Conservation (phyloP, 1,284 basidiomycete species). For the Ganoderma meredithae region DNA sequence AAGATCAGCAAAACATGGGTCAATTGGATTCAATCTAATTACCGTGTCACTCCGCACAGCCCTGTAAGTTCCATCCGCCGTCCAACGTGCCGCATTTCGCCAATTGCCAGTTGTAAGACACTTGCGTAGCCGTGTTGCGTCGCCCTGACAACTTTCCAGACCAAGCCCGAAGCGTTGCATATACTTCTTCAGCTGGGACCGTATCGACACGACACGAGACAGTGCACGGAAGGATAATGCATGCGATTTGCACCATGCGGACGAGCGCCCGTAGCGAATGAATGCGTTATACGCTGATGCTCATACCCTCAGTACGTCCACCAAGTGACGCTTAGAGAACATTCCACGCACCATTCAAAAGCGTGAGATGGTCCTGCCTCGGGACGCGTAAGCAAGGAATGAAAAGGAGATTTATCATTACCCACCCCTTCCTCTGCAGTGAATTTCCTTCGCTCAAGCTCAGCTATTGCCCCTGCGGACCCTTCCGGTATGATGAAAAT, state of each 20-base stretch:
- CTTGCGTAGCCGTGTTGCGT: slow-evolving; percentile 77
- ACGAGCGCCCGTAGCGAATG: slow-evolving; percentile 79
- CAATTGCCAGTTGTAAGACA: slow-evolving; percentile 95
- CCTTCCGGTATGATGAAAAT: slow-evolving; percentile 89
- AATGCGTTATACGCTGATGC: slow-evolving; percentile 90
- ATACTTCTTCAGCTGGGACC: slow-evolving; percentile 92
- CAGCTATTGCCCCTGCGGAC: slow-evolving; percentile 82
- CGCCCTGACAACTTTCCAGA: slow-evolving; percentile 84
- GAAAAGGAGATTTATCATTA: slow-evolving; percentile 12
- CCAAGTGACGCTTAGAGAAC: neutral
- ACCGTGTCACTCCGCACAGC: slow-evolving; percentile 86
- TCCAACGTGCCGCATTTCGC: slow-evolving; percentile 91
- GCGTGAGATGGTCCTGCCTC: slow-evolving; percentile 87
- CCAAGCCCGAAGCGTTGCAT: slow-evolving; percentile 87
- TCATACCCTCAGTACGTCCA: slow-evolving; percentile 10
- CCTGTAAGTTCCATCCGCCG: slow-evolving; percentile 89
- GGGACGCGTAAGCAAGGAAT: slow-evolving; percentile 1
- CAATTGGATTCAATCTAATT: slow-evolving; percentile 35
- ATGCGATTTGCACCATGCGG: slow-evolving; percentile 93
- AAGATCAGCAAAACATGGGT: neutral
- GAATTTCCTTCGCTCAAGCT: slow-evolving; percentile 93
- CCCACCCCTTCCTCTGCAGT: slow-evolving; percentile 95
- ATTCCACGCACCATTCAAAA: slow-evolving; percentile 77
- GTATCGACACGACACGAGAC: slow-evolving; percentile 91
- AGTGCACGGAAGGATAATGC: slow-evolving; percentile 92